Conservation (phyloP, 352 stramenopile genomes). For the Globisporangium canariense region DNA sequence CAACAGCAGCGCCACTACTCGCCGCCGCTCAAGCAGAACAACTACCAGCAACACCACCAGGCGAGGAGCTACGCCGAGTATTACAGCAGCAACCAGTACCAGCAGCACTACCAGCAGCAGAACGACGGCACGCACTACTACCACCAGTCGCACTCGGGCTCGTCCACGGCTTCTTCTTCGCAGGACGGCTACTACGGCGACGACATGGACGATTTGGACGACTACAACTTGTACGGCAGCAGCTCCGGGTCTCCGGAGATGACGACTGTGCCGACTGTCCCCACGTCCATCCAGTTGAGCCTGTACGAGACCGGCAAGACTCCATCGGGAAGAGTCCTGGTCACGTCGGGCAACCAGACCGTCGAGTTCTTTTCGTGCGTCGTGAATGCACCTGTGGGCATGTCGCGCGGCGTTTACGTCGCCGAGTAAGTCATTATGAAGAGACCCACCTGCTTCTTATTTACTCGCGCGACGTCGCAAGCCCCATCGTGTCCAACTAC, state of each 20-base stretch:
- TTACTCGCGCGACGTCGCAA: constrained; percentile 5
- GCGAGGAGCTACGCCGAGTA: constrained; percentile 35
- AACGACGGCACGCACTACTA: constrained; percentile 40
- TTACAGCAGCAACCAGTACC: constrained; percentile 31
- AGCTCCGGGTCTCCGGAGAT: constrained; percentile 48
- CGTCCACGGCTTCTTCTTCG: constrained; percentile 72
- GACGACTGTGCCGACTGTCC: constrained; percentile 74
- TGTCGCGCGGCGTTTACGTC: constrained; percentile 58
- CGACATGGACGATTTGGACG: constrained; percentile 70
- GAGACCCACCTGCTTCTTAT: constrained; percentile 16
- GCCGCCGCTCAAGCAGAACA: constrained; percentile 17
- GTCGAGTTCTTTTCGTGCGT: constrained; percentile 83
- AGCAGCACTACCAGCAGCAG: constrained; percentile 50
- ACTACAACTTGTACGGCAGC: constrained; percentile 32
- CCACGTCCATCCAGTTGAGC: constrained; percentile 63
- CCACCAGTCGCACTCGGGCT: constrained; percentile 71
- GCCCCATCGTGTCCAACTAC: constrained; percentile 5
- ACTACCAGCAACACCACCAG: constrained; percentile 7
- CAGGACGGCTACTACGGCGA: constrained; percentile 78
- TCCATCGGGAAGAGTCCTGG: constrained; percentile 68
- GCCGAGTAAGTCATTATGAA: constrained; percentile 40
- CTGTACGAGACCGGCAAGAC: constrained; percentile 79
- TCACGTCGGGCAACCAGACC: constrained; percentile 78
- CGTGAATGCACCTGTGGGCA: constrained; percentile 59
- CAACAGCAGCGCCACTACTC: constrained; percentile 17